These are phyloP conservation scores for Niveomyces coronatus DNA, from an alignment of 2,329 filamentous ascomycete genomes.

Conservation along the genomic window DNA sequence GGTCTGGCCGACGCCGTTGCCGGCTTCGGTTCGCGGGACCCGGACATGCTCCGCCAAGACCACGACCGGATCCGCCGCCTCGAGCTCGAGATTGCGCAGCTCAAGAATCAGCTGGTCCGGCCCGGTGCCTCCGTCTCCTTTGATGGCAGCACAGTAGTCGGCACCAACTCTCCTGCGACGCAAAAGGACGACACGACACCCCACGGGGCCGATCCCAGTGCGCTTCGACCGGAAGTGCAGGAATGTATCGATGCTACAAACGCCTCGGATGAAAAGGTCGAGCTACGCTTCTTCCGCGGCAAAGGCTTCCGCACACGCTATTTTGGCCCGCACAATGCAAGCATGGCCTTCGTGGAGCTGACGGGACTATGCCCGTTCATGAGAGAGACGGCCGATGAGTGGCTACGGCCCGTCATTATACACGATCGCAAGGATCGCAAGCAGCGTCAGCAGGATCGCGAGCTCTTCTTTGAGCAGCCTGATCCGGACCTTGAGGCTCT, in stretches of 20 bases:
- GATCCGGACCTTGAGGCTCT: conserved; percentile 41
- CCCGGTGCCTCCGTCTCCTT: conserved; percentile 29
- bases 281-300: conserved; percentile 47
- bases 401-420: conserved; percentile 47
- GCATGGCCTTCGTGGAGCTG: conserved; percentile 48
- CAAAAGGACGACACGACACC: conserved; percentile 29
- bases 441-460: conserved; percentile 41
- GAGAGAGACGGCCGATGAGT: conserved; percentile 52
- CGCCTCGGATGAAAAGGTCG: conserved; percentile 35
- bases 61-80: conserved; percentile 49
- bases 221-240: conserved; percentile 25
- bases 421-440: conserved; percentile 45
- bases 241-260: conserved; percentile 31
- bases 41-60: conserved; percentile 33
- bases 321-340: conserved; percentile 50
- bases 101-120: conserved; percentile 41
- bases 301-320: conserved; percentile 51
- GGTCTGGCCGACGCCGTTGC: conserved; percentile 19
- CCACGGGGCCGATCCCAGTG: conserved; percentile 22
- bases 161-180: conserved; percentile 33
- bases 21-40: conserved; percentile 25
- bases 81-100: conserved; percentile 47
- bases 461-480: conserved; percentile 35
- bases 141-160: conserved; percentile 41
- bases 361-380: conserved; percentile 50